Evolutionary conservation across 1,139 yeast genomes (phyloP), one percentile per base, ranked within the genome.

Genomic region (Yueomyces sp.): DNA sequence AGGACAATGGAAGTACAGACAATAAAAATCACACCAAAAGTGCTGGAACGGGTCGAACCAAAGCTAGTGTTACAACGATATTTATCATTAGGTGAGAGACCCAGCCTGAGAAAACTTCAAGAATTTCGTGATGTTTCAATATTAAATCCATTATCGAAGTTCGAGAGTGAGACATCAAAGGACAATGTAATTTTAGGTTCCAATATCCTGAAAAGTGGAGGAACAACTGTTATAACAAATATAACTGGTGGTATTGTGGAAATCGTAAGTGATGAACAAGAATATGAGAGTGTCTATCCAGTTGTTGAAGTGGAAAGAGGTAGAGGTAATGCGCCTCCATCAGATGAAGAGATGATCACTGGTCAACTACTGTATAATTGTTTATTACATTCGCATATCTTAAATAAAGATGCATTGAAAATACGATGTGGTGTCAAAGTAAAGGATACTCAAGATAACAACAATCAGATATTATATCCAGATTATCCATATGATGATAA

Each of bases 291-390:
- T 8, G 70, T 81, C 0, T 86, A 75, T 57, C 93, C 96, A 0
- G 81, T 84, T 37, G 89, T 89, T 8, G 94, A 86, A 53, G 75
- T 86, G 11, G 74, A 80, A 44, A 69, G 94, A 46, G 95, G 95
- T 12, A 69, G 87, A 44, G 68, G 67, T 5, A 86, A 87, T 34
- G 87, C 93, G 2, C 96, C 96, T 26, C 80, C 93, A 11, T 38
- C 39, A 1, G 87, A 81, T 51, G 96, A 89, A 64, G 96, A 89
- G 61, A 86, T 85, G 83, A 77, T 76, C 34, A 57, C 84, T 35
- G 76, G 93, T 3, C 95, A 85, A 60, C 68, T 69, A 46, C 56
- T 85, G 32, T 77, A 75, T 55, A 85, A 84, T 52, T 63, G 70
- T 3, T 57, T 81, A 19, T 62, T 74, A 44, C 78, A 75, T 50